These are phyloP conservation scores for Leccinum aurantiacum DNA, from an alignment of 768 basidiomycete species.

Conservation along the genomic window DNA sequence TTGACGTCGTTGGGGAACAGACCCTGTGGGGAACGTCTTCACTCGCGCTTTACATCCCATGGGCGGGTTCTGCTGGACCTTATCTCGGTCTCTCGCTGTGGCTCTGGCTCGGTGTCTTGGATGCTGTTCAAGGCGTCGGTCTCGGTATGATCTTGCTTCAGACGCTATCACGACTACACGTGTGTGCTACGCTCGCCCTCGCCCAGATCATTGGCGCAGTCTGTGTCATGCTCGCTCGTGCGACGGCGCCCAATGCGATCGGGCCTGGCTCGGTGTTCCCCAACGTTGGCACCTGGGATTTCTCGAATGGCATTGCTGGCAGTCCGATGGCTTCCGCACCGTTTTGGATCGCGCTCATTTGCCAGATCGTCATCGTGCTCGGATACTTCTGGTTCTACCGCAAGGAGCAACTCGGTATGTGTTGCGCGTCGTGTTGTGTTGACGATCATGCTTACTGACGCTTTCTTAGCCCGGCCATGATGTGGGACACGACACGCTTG, in stretches of 20 bases:
- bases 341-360: constrained; percentile 85
- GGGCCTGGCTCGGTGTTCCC: constrained; percentile 92
- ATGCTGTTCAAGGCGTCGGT: constrained; percentile 93
- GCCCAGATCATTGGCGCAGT: constrained; percentile 87
- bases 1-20: constrained; percentile 31
- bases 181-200: constrained; percentile 89
- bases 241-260: constrained; percentile 85
- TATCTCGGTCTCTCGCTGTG: constrained; percentile 89
- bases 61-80: constrained; percentile 83
- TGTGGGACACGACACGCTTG: neutral
- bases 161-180: constrained; percentile 91
- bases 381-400: constrained; percentile 98
- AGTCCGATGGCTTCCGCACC: constrained; percentile 82
- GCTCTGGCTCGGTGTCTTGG: constrained; percentile 94
- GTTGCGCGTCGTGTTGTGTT: neutral
- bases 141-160: constrained; percentile 89
- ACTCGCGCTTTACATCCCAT: constrained; percentile 88
- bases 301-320: constrained; percentile 64
- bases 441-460: neutral
- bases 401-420: constrained; percentile 84
- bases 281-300: constrained; percentile 89
- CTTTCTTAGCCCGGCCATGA: constrained; percentile 14
- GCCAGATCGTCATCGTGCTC: constrained; percentile 80
- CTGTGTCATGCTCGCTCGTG: constrained; percentile 91
- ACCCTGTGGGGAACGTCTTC: constrained; percentile 97